Base-by-base conservation (phyloP, 345 rosid genomes). In the Populus nigra region DNA sequence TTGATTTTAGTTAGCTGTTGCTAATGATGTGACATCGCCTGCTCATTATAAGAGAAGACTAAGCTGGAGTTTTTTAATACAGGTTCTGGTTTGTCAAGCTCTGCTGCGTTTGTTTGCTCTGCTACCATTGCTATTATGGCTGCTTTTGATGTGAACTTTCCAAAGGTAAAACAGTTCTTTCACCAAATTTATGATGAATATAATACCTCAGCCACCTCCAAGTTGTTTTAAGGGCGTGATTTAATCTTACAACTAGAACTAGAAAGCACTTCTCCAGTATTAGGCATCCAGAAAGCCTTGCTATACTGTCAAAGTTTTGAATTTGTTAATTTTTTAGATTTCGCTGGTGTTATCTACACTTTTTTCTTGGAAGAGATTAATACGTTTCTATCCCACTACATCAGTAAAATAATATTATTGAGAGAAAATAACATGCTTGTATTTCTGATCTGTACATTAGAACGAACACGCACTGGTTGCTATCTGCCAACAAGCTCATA, bases 71-170 rank as follows among this genome's bases (percentile, higher is more conserved):
- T 76, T 3, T 73, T 79, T 77, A 23, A 33, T 70, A 25, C 79
- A 96, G 99, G 99, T 78, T 96, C 97, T 57, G 98, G 98, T 22
- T 85, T 94, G 47, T 96, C 97, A 47, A 94, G 99, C 80, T 96
- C 99, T 73, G 91, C 99, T 35, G 97, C 98, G 53, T 93, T 96
- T 86, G 99, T 96, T 71, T 94, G 98, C 80, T 94, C 98, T 43
- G 76, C 99, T 63, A 91, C 99, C 0, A 91, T 96, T 69, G 97
- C 97, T 76, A 89, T 94, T 33, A 96, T 96, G 99, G 98, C 98
- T 45, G 92, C 85, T 73, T 88, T 88, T 81, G 90, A 78, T 72
- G 75, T 82, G 71, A 88, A 89, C 83, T 84, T 90, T 63, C 94
- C 90, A 36, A 96, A 94, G 97, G 99, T 94, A 82, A 67, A 67